Evolutionary conservation across 2,329 filamentous ascomycete genomes (phyloP).

Genomic region (Aspergillus hortae): DNA sequence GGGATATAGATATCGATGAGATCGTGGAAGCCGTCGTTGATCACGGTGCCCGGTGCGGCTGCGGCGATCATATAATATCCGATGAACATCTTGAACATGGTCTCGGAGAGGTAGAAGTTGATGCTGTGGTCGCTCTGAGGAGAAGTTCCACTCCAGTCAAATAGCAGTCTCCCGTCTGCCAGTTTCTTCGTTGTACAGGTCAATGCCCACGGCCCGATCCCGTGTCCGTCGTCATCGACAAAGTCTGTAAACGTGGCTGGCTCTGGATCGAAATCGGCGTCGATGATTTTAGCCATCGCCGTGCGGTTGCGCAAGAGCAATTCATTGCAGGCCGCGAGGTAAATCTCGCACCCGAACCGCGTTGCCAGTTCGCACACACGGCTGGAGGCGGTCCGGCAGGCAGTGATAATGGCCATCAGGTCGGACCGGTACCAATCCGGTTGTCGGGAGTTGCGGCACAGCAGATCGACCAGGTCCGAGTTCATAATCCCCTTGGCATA

Average conservation of each 20-base stretch:
- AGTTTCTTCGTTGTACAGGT: slow-evolving; percentile 46
- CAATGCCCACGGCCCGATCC: slow-evolving; percentile 45
- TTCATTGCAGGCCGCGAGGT: slow-evolving; percentile 45
- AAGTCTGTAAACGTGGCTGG: slow-evolving; percentile 47
- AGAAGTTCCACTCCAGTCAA: slow-evolving; percentile 49
- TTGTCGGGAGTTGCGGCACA: slow-evolving; percentile 48
- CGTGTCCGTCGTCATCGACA: slow-evolving; percentile 48
- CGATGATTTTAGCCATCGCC: slow-evolving; percentile 46
- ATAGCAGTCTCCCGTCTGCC: slow-evolving; percentile 37
- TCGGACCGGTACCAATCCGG: slow-evolving; percentile 50
- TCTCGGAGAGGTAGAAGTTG: slow-evolving; percentile 49
- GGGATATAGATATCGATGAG: slow-evolving; percentile 48
- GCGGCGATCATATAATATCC: slow-evolving; percentile 48
- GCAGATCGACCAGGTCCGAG: slow-evolving; percentile 41
- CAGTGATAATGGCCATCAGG: slow-evolving; percentile 45
- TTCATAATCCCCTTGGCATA: slow-evolving; percentile 46
- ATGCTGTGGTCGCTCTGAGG: slow-evolving; percentile 46
- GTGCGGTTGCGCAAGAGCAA: slow-evolving; percentile 44
- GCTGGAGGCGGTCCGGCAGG: slow-evolving; percentile 44
- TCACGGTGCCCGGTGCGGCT: slow-evolving; percentile 46
- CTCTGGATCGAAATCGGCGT: slow-evolving; percentile 43
- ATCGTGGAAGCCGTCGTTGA: slow-evolving; percentile 52
- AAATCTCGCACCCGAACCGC: slow-evolving; percentile 44
- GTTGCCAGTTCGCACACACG: slow-evolving; percentile 46
- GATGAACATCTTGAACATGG: slow-evolving; percentile 53